Percentiles rank a stretch among this genome's conserved stretches.
phyloP scores from a whole-genome alignment of 1,139 yeast species.

The Suhomyces taliae region DNA sequence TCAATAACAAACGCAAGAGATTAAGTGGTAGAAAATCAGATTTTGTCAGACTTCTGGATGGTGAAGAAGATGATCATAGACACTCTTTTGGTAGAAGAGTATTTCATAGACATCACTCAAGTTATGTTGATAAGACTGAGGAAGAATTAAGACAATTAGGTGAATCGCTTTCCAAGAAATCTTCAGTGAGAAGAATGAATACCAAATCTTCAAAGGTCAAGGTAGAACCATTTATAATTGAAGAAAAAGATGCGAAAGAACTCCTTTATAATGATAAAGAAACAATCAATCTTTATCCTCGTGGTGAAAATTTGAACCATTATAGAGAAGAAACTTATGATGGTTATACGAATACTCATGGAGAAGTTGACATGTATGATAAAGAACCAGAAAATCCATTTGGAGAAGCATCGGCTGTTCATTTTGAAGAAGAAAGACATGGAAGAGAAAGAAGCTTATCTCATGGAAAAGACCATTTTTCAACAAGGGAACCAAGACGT shows the following conservation, averaged over 20 bases:
- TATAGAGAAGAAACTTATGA: slow-evolving; percentile 20
- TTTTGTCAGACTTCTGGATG: not conserved
- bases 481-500: not conserved
- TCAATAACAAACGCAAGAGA: slow-evolving; percentile 5
- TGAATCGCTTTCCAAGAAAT: slow-evolving; percentile 23
- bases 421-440: not conserved
- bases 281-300: slow-evolving; percentile 7
- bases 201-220: slow-evolving; percentile 4
- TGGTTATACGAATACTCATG: slow-evolving; percentile 15
- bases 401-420: not conserved
- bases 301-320: slow-evolving; percentile 10
- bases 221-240: slow-evolving; percentile 8
- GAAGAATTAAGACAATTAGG: slow-evolving; percentile 34
- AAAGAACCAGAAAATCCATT: not conserved
- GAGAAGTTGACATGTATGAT: not conserved
- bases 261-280: slow-evolving; percentile 13
- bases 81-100: slow-evolving; percentile 6
- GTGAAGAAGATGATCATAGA: slow-evolving; percentile 1
- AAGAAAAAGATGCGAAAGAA: slow-evolving; percentile 14
- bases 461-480: not conserved
- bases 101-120: slow-evolving; percentile 9
- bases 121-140: slow-evolving; percentile 17
- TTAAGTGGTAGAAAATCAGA: slow-evolving; percentile 5
- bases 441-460: not conserved
- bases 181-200: slow-evolving; percentile 12